Percentiles rank a stretch among this genome's conserved stretches.
Conservation (phyloP, 257 asterid species). For the Solanum neorickii region DNA sequence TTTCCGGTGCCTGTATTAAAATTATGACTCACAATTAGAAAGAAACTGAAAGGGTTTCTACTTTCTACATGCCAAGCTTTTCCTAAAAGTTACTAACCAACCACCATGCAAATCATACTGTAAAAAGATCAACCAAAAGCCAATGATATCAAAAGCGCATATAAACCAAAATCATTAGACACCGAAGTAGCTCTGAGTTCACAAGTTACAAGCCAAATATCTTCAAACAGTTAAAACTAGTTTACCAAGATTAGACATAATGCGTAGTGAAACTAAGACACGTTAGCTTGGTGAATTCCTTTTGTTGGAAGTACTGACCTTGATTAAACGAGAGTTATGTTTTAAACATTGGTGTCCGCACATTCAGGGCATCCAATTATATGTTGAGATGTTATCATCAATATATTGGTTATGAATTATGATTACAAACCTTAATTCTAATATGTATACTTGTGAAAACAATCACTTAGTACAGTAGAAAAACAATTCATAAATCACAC, state of each 20-base stretch:
- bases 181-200: neutral
- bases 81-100: neutral
- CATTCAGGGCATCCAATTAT: neutral
- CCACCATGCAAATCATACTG: neutral
- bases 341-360: neutral
- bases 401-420: neutral
- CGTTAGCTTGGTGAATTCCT: neutral
- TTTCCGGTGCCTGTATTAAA: conserved; percentile 75
- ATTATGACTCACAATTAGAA: neutral
- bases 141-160: neutral
- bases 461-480: neutral
- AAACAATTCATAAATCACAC: neutral
- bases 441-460: neutral
- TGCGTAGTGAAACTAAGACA: neutral
- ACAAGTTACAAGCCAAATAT: neutral
- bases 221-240: neutral
- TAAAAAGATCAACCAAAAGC: neutral
- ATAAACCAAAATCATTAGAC: neutral
- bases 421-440: neutral
- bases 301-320: neutral
- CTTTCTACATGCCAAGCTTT: neutral
- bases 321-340: neutral
- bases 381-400: neutral
- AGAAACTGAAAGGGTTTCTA: neutral
- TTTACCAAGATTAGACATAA: neutral